Percentiles rank a stretch among this genome's conserved stretches.
Evolutionary conservation across 768 basidiomycete genomes (phyloP).

Genomic region (Crassisporium funariophilum): DNA sequence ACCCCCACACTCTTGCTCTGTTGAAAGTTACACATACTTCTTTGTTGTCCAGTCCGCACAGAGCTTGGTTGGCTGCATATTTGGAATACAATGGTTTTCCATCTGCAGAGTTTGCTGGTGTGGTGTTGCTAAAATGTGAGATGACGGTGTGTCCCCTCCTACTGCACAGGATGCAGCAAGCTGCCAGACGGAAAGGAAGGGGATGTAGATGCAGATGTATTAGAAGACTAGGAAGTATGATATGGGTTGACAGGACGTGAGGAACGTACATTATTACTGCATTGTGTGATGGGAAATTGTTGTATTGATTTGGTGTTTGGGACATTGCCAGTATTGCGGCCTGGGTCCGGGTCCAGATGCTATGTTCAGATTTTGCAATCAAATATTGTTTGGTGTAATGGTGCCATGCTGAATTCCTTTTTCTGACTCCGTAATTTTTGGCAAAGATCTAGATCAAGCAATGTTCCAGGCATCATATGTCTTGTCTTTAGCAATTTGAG

Average conservation of each 20-base stretch:
- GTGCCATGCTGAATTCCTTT: neutral
- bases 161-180: slow-evolving; percentile 25
- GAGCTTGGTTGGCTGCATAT: slow-evolving; percentile 1
- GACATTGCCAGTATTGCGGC: neutral
- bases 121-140: slow-evolving; percentile 7
- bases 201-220: no score
- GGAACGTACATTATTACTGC: neutral
- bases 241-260: no score
- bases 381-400: neutral
- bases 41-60: slow-evolving; percentile 10
- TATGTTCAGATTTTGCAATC: no score
- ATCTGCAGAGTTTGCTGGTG: slow-evolving; percentile 4
- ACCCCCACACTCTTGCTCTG: slow-evolving; percentile 8
- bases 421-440: neutral
- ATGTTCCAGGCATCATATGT: neutral
- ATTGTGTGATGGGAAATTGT: neutral
- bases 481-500: neutral
- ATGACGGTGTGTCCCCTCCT: slow-evolving; percentile 17
- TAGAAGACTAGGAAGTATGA: no score
- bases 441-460: neutral
- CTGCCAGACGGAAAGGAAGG: slow-evolving; percentile 13
- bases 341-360: no score
- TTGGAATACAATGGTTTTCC: slow-evolving; percentile 11
- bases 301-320: neutral
- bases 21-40: slow-evolving; percentile 26